Evolutionary conservation across 495 filamentous ascomycete species (phyloP), one percentile per base, ranked within the genome.

Genomic region (Aspergillus olivimuriae): DNA sequence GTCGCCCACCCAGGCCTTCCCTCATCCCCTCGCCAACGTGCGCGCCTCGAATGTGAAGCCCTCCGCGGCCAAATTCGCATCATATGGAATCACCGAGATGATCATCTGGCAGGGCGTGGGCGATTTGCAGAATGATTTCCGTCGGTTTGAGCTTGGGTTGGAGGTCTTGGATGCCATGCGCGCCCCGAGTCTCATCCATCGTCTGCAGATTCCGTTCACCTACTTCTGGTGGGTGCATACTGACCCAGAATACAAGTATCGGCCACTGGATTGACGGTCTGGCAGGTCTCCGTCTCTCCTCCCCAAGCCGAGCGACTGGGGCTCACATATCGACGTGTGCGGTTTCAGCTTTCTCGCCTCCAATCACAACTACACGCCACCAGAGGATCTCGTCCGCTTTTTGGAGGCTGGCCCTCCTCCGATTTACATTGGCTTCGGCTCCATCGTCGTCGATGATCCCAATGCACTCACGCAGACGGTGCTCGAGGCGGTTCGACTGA

Each of bases 51-150:
- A 73, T 40, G 65, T 69, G 23, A 75, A 79, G 47, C 53, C 72
- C 2, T 67, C 69, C 11, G 68, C 81, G 32, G 79, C 83, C 2
- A 90, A 90, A 52, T 87, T 81, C 46, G 72, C 88, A 9, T 82
- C 78, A 2, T 92, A 92, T 52, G 75, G 78, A 4, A 58, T 90
- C 21, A 80, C 89, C 5, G 86, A 92, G 47, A 82, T 85, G 78
- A 80, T 91, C 78, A 83, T 83, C 22, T 89, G 84, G 84, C 83
- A 89, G 55, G 85, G 85, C 2, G 68, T 89, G 2, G 85, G 85
- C 17, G 84, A 88, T 49, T 63, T 90, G 2, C 78, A 88, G 45
- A 90, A 90, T 52, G 69, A 78, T 12, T 89, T 86, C 44, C 73
- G 85, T 12, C 73, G 84, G 11, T 73, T 75, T 26, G 68, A 66